Conservation (phyloP, 352 stramenopile genomes). For the Pythium insidiosum region DNA sequence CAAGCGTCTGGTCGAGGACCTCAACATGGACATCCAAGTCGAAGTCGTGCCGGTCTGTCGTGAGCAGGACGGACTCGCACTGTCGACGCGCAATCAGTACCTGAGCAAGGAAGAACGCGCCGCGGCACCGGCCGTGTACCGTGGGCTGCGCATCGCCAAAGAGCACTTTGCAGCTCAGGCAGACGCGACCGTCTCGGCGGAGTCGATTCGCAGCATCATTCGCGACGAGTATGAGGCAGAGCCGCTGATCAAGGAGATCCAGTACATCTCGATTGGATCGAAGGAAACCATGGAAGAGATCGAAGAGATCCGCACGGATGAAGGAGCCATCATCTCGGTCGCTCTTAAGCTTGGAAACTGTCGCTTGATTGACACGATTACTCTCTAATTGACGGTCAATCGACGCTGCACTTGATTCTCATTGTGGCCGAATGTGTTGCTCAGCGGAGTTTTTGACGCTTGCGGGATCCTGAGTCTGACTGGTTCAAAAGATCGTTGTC, state of each 20-base stretch:
- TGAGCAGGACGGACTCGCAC: constrained; percentile 94
- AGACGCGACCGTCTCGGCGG: constrained; percentile 17
- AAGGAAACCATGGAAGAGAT: constrained; percentile 94
- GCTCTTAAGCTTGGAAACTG: constrained; percentile 93
- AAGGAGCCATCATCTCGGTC: constrained; percentile 91
- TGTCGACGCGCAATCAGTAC: constrained; percentile 98
- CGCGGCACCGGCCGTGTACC: constrained; percentile 86
- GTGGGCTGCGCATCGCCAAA: constrained; percentile 49
- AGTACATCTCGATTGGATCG: constrained; percentile 95
- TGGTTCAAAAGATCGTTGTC: constrained; percentile 23
- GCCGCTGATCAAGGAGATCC: constrained; percentile 88
- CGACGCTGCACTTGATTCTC: too few relatives aligned
- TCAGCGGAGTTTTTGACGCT: too few relatives aligned
- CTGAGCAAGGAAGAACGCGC: constrained; percentile 84
- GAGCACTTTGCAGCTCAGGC: constrained; percentile 26
- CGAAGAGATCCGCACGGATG: constrained; percentile 40
- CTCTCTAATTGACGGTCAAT: constrained; percentile 46
- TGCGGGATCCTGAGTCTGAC: too few relatives aligned
- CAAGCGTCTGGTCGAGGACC: constrained; percentile 92
- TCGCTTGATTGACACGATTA: constrained; percentile 97
- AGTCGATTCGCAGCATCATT: constrained; percentile 37
- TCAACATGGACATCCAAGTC: constrained; percentile 94
- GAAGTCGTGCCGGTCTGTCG: constrained; percentile 89
- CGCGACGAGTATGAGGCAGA: constrained; percentile 64
- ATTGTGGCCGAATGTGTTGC: too few relatives aligned